Conservation (phyloP, 208 protist species). For the Acanthamoeba culbertsoni region DNA sequence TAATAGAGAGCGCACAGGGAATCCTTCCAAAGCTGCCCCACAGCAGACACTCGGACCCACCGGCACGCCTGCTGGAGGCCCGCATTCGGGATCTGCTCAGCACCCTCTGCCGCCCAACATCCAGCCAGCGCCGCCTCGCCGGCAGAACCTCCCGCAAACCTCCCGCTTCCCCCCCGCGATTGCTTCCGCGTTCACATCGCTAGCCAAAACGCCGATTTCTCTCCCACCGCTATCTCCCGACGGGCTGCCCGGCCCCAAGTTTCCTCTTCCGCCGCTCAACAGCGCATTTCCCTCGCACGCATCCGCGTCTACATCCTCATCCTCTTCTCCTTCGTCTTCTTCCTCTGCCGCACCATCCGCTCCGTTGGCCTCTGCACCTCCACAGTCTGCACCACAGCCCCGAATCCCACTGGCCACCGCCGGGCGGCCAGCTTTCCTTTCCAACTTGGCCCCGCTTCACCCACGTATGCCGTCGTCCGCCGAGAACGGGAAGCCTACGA, state of each 20-base stretch:
- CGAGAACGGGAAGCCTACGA: not conserved
- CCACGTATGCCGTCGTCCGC: not conserved
- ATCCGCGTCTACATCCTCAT: not conserved
- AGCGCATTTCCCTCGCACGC: not conserved
- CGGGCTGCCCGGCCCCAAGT: not conserved
- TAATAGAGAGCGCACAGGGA: too few species aligned
- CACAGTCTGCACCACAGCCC: not conserved
- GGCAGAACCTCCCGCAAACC: not conserved
- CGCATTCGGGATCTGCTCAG: too few species aligned
- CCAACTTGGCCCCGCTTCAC: not conserved
- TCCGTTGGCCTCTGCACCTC: not conserved
- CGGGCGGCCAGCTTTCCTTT: not conserved
- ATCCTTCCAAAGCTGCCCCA: too few species aligned
- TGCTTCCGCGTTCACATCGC: not conserved
- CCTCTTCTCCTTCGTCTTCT: not conserved
- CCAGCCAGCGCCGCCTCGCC: not conserved
- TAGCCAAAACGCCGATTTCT: not conserved
- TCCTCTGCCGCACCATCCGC: not conserved
- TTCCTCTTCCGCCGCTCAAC: not conserved
- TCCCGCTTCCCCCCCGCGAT: not conserved
- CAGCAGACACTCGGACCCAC: too few species aligned
- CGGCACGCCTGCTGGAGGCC: too few species aligned
- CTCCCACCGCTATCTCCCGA: not conserved
- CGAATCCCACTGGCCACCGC: not conserved
- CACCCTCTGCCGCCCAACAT: not conserved